Evolutionary conservation across 257 asterid species (phyloP).

Genomic region (Solanum medicagineum): DNA sequence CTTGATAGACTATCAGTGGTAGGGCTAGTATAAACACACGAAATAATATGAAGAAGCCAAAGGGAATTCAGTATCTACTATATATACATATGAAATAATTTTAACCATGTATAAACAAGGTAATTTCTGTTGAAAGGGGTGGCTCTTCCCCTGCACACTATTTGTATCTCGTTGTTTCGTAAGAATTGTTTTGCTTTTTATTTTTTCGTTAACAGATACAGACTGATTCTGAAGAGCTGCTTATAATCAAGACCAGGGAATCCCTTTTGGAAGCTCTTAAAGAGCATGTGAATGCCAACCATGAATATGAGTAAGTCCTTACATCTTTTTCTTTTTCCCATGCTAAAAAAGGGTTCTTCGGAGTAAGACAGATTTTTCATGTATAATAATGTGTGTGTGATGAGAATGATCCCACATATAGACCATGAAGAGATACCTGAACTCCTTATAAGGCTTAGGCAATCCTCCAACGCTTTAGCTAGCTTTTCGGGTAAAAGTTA

Average conservation of each 20-base stretch:
- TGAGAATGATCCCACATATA: background rate
- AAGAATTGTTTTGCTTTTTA: background rate
- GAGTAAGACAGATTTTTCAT: background rate
- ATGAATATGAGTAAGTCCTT: constrained; percentile 73
- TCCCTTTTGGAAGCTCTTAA: constrained; percentile 80
- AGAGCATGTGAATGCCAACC: constrained; percentile 80
- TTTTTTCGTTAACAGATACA: constrained; percentile 41
- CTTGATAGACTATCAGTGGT: background rate
- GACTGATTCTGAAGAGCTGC: constrained; percentile 87
- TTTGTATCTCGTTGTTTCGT: background rate
- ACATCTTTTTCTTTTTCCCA: background rate
- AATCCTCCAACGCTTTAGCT: background rate
- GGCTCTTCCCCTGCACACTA: background rate
- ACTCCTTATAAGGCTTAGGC: background rate
- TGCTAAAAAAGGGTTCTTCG: background rate
- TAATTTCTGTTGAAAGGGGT: background rate
- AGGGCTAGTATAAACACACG: background rate
- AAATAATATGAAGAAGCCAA: background rate
- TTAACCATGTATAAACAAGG: background rate
- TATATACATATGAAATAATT: background rate
- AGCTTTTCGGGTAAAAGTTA: background rate
- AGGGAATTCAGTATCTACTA: background rate
- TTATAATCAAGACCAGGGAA: constrained; percentile 85
- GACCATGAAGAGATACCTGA: background rate
- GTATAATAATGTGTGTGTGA: background rate